Evolutionary conservation across 106 monocot species (phyloP).

Genomic region (Allium sativum): DNA sequence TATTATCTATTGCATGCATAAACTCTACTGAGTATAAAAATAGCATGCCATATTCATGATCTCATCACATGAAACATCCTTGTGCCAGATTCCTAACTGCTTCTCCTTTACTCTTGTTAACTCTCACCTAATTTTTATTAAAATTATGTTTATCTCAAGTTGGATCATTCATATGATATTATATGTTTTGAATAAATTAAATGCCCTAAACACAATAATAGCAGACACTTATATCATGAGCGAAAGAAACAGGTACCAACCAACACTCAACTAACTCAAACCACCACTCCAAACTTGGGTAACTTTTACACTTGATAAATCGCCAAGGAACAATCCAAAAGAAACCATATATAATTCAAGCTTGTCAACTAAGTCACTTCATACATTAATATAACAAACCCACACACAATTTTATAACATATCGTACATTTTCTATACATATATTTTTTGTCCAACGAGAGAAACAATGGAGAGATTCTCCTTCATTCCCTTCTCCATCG

Average conservation of each 20-base stretch:
- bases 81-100: no score
- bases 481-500: slow-evolving; percentile 56
- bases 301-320: slow-evolving; percentile 2
- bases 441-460: slow-evolving; percentile 22
- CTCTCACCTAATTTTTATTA: no score
- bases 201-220: neutral
- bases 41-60: no score
- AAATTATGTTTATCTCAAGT: no score
- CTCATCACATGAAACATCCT: no score
- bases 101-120: no score
- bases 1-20: no score
- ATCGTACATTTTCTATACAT: neutral
- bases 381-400: slow-evolving; percentile 1
- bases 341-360: neutral
- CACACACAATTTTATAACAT: neutral
- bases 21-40: no score
- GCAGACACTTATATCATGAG: neutral
- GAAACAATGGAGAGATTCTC: slow-evolving; percentile 47
- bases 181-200: no score
- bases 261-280: slow-evolving; percentile 7
- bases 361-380: slow-evolving; percentile 5
- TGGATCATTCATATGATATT: no score
- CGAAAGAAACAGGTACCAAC: slow-evolving; percentile 7
- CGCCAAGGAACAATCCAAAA: neutral
- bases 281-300: slow-evolving; percentile 5